Base-by-base conservation (phyloP, 2,329 filamentous ascomycete species). In the Exophiala oligosperma region DNA sequence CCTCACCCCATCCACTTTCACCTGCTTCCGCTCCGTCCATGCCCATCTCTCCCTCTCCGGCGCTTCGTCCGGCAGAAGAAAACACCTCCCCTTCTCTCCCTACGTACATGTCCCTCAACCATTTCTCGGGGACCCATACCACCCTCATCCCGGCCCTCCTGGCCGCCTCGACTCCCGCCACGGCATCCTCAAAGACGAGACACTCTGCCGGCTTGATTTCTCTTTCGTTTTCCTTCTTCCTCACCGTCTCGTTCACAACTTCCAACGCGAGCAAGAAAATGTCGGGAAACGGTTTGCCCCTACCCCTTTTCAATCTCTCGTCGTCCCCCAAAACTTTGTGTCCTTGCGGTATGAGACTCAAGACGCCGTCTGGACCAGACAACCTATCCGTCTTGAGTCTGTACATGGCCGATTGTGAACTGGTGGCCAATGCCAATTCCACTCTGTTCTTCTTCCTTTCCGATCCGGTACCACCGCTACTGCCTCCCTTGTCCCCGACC, bases 91-190 rank as follows among this genome's bases (percentile, higher is more conserved):
- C 81, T 76, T 96, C 91, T 41, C 87, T 82, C 1, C 89, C 91
- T 41, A 79, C 77, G 67, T 90, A 95, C 72, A 93, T 89, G 54
- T 84, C 78, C 75, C 89, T 80, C 53, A 97, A 77, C 69, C 84
- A 89, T 0, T 85, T 84, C 74, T 97, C 92, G 24, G 93, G 94
- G 66, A 86, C 88, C 93, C 93, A 97, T 1, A 96, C 80, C 8
- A 95, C 92, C 65, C 92, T 86, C 93, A 97, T 97, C 0, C 93
- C 93, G 0, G 94, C 93, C 64, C 93, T 84, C 54, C 94, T 81
- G 3, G 91, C 94, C 1, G 91, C 85, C 76, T 97, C 94, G 2
- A 97, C 91, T 3, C 94, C 93, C 0, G 91, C 90, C 1, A 97
- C 92, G 43, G 88, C 90, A 73, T 99, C 94, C 76, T 97, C 93